Conservation (phyloP, 1,284 basidiomycete species). For the Ganoderma boninense region DNA sequence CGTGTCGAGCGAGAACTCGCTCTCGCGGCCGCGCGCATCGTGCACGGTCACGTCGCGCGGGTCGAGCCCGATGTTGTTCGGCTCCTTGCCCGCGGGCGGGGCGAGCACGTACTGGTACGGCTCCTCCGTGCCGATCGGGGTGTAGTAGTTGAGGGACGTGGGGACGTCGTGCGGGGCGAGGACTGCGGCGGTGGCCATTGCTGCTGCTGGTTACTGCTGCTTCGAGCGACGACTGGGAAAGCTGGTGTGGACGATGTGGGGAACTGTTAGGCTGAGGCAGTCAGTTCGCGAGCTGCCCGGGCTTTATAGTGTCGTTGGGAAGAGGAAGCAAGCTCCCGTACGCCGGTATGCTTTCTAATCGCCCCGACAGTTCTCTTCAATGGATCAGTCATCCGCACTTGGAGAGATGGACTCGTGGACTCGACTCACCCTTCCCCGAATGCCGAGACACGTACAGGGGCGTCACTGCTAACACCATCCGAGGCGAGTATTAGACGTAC, state of each 20-base stretch:
- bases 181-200: constrained; percentile 19
- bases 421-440: neutral
- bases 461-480: constrained; percentile 18
- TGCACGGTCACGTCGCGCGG: constrained; percentile 36
- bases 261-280: neutral
- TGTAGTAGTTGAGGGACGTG: constrained; percentile 37
- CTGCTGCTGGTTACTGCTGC: neutral
- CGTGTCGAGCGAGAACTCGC: constrained; percentile 43
- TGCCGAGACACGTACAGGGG: neutral
- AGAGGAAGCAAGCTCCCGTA: neutral
- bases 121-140: constrained; percentile 31
- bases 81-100: constrained; percentile 32
- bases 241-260: neutral
- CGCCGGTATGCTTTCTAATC: constrained; percentile 12
- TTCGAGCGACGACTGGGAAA: neutral
- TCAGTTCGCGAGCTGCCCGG: neutral
- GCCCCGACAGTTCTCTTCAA: neutral
- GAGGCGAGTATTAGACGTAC: constrained; percentile 12
- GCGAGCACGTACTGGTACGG: constrained; percentile 39
- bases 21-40: constrained; percentile 40
- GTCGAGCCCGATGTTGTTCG: constrained; percentile 38
- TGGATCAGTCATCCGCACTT: constrained; percentile 13
- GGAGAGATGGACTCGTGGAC: neutral
- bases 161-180: constrained; percentile 33
- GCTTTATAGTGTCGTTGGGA: constrained; percentile 9